Evolutionary conservation across 106 monocot genomes (phyloP), one percentile per base, ranked within the genome.

Genomic region (Allium sativum): DNA sequence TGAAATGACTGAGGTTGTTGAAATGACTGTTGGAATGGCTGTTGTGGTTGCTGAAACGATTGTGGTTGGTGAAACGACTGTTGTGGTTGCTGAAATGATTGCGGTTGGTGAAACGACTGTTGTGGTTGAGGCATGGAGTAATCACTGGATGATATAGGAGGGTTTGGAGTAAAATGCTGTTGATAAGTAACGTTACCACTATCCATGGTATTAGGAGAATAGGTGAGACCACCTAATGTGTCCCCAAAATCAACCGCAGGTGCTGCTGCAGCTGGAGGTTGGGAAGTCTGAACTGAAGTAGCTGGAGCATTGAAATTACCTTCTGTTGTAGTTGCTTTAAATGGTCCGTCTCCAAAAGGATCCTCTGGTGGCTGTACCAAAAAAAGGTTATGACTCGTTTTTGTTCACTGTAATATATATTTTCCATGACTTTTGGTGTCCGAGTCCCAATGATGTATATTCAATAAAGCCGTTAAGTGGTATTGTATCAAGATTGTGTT

Each of bases 321-420:
- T 31, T 72, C 44, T 82, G 77, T 44, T 82, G 66, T 43, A 73
- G 60, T 70, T 55, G 85, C 91, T 53, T 70, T 88, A 69, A 98
- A 98, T 65, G 87, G 84, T 58, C 76, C 10, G 67, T 82, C 91
- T 44, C 85, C 96, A 74, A 91, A 98, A 56, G 88, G 96, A 77
- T 98, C 73, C 70, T 77, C 79, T 45, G 20, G 58, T 58, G 75
- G 48, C 86, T 92, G 86, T 41, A 12, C 52, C 17, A 18, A 52
- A 53, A 31, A 62, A 15, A 14, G 21, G 45, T 62, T 47, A 21
- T 48, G 7, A 12, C 47, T 12, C 18, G 17, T 8, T 10, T 56
- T 56, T 9, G 15, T 12, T 13, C 11, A 12, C 9, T 40, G 41
- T 13, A 8, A 10, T 18, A 55, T 55, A 2, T 20, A 18, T 40